Conservation (phyloP, 2,329 filamentous ascomycete species). For the Cladophialophora exuberans region DNA sequence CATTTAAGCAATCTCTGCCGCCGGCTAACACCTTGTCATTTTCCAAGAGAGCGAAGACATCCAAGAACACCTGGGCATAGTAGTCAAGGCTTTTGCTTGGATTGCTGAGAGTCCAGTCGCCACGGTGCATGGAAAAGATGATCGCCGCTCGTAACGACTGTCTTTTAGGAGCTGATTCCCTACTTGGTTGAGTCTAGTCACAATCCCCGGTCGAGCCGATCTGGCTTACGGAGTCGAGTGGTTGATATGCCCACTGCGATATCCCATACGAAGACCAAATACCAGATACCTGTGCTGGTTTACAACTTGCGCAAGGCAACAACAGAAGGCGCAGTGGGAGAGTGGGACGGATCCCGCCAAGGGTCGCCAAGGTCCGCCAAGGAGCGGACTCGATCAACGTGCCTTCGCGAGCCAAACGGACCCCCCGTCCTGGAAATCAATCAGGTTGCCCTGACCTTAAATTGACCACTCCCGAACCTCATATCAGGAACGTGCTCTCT, state of each 20-base stretch:
- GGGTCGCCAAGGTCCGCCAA: background rate
- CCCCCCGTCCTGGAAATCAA: background rate
- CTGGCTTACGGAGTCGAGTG: no score
- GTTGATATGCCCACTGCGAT: no score
- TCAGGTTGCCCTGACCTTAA: background rate
- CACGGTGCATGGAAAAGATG: no score
- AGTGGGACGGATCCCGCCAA: background rate
- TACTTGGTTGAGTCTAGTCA: background rate
- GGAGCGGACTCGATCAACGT: background rate
- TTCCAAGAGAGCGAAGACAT: no score
- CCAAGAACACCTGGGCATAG: no score
- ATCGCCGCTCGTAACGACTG: background rate
- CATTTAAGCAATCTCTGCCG: background rate
- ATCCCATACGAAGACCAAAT: no score
- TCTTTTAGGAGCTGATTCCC: background rate
- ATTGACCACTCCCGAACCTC: background rate
- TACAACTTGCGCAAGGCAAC: no score
- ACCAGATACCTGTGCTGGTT: no score
- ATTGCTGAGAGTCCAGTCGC: no score
- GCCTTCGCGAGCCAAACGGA: background rate
- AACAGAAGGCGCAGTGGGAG: background rate
- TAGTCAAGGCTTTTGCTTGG: no score
- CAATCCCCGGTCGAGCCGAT: background rate
- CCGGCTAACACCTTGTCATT: no score
- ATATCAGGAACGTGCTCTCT: constrained; percentile 2